These are phyloP conservation scores for Thielaviopsis punctulata DNA, from an alignment of 2,329 filamentous ascomycete species.

Conservation along the genomic window DNA sequence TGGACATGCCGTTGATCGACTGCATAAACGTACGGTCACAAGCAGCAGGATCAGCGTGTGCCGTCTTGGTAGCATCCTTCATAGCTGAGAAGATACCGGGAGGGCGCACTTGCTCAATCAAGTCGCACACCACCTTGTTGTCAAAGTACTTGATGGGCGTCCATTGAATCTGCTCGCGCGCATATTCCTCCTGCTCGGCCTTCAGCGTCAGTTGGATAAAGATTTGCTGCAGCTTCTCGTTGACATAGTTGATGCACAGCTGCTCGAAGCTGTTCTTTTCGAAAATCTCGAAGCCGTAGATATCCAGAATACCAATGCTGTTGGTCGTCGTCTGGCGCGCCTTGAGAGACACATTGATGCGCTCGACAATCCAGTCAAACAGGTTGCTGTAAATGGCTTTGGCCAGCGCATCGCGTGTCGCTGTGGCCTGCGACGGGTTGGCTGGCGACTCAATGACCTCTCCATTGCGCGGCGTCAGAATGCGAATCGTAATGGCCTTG, in stretches of 20 bases:
- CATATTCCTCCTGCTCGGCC: constrained; percentile 95
- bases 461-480: constrained; percentile 53
- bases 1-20: constrained; percentile 75
- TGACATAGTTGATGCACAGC: constrained; percentile 98
- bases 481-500: constrained; percentile 74
- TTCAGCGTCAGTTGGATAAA: constrained; percentile 96
- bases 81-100: constrained; percentile 87
- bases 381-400: constrained; percentile 97
- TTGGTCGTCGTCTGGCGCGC: constrained; percentile 60
- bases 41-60: constrained; percentile 82
- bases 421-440: constrained; percentile 69
- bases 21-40: constrained; percentile 95
- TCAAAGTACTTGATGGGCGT: constrained; percentile 99
- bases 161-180: constrained; percentile 91
- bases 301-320: constrained; percentile 91
- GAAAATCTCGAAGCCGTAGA: constrained; percentile 98
- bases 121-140: constrained; percentile 94
- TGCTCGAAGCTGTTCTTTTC: constrained; percentile 99
- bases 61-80: constrained; percentile 97
- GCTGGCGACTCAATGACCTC: constrained; percentile 59
- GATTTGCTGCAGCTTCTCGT: constrained; percentile 97
- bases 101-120: constrained; percentile 84
- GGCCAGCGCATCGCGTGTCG: constrained; percentile 78
- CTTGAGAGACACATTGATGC: constrained; percentile 76
- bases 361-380: constrained; percentile 94